phyloP scores from a whole-genome alignment of 2,329 filamentous ascomycete species.

The Aspergillus fumigatus region DNA sequence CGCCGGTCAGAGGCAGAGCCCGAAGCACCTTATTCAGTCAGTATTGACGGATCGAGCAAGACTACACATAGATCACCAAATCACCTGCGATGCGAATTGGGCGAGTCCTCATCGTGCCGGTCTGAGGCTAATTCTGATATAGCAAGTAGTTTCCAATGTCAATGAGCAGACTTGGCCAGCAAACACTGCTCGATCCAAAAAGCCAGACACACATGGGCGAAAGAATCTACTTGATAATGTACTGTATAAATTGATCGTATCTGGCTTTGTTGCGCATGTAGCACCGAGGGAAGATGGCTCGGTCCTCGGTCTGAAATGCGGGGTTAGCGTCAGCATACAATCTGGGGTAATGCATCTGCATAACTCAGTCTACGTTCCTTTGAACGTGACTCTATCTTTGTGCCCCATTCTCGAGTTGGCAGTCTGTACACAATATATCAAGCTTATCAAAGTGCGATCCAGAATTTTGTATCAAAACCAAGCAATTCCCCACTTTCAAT shows the following conservation, averaged over 20 bases:
- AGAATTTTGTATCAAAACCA: not conserved
- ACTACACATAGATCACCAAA: conserved; percentile 6
- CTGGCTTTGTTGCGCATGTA: not conserved
- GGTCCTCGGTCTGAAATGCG: not conserved
- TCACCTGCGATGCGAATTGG: conserved; percentile 26
- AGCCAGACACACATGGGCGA: not conserved
- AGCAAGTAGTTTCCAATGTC: not conserved
- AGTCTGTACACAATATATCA: too few species aligned
- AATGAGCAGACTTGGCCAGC: not conserved
- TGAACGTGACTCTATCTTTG: not conserved
- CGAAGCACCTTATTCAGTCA: conserved; percentile 34
- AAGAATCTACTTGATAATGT: not conserved
- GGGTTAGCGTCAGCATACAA: not conserved
- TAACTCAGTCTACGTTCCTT: not conserved
- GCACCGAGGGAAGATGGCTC: not conserved
- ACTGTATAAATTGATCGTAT: not conserved
- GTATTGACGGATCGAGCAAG: not conserved
- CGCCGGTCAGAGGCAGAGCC: conserved; percentile 44
- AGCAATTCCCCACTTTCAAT: too few species aligned
- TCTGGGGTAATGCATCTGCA: not conserved
- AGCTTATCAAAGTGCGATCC: not conserved
- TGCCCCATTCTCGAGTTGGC: too few species aligned
- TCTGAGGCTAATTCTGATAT: not conserved
- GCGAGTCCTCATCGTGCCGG: conserved; percentile 14
- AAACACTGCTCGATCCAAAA: not conserved